These are phyloP conservation scores for Coccomyxa sp. DNA, from an alignment of 139 green algal species.

Conservation along the genomic window DNA sequence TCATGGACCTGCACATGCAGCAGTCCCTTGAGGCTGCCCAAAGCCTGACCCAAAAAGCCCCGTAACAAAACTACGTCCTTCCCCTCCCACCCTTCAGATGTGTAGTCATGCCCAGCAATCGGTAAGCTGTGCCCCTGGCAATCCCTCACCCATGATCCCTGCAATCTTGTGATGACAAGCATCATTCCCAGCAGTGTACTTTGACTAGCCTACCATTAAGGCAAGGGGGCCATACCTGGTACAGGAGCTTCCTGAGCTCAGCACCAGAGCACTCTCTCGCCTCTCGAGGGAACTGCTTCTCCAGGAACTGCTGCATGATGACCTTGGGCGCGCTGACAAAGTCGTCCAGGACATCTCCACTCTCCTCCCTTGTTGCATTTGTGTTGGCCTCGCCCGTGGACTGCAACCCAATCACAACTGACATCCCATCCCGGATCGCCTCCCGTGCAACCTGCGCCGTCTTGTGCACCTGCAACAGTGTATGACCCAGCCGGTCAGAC, in stretches of 20 bases:
- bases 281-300: slow-evolving; percentile 7
- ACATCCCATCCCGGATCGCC: slow-evolving; percentile 54
- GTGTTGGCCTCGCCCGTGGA: slow-evolving; percentile 79
- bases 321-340: slow-evolving; percentile 64
- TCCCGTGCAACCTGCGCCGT: slow-evolving; percentile 56
- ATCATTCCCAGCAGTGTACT: too few species aligned
- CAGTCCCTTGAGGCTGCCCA: background rate
- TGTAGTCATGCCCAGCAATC: too few species aligned
- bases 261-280: background rate
- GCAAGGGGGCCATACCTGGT: slow-evolving; percentile 15
- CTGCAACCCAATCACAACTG: slow-evolving; percentile 76
- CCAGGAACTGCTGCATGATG: slow-evolving; percentile 44
- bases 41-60: background rate
- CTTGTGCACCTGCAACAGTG: slow-evolving; percentile 37
- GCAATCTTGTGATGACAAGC: too few species aligned
- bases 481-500: background rate
- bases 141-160: too few species aligned
- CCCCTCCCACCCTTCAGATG: background rate
- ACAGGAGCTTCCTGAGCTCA: slow-evolving; percentile 7
- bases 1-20: background rate
- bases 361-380: slow-evolving; percentile 14
- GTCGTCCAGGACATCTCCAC: slow-evolving; percentile 65
- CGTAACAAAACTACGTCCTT: background rate
- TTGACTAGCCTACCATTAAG: too few species aligned
- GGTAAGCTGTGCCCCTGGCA: too few species aligned